These are phyloP conservation scores for Blastobotrys serpentis DNA, from an alignment of 1,139 yeast species.

Conservation along the genomic window DNA sequence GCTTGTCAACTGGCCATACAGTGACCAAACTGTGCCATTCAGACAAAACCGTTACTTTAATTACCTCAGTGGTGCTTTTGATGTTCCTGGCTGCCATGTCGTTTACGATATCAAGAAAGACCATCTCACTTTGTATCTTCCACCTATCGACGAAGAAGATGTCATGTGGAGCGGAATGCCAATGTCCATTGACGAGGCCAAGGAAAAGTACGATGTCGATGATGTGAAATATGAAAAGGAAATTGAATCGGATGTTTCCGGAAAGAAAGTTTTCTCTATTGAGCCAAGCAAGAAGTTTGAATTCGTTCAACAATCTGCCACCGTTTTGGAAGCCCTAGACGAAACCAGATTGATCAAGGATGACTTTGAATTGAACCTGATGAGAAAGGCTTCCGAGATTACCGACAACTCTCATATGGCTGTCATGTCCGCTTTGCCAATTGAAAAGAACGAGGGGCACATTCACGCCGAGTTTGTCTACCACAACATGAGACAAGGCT, in stretches of 20 bases:
- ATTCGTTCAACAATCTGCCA: conserved; percentile 24
- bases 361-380: conserved; percentile 67
- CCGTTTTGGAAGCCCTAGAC: conserved; percentile 62
- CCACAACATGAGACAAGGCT: conserved; percentile 92
- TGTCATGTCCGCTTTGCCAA: conserved; percentile 89
- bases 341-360: conserved; percentile 86
- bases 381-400: conserved; percentile 78
- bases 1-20: conserved; percentile 63
- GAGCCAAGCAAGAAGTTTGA: conserved; percentile 37
- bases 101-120: conserved; percentile 56
- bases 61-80: conserved; percentile 75
- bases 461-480: conserved; percentile 93
- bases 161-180: conserved; percentile 98
- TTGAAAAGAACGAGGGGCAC: conserved; percentile 84
- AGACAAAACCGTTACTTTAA: conserved; percentile 90
- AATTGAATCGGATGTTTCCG: conserved; percentile 40
- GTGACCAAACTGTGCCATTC: conserved; percentile 75
- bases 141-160: conserved; percentile 81
- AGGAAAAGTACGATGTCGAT: conserved; percentile 70
- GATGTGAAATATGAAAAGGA: conserved; percentile 63
- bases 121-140: conserved; percentile 68
- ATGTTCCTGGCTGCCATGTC: conserved; percentile 73
- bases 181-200: conserved; percentile 62
- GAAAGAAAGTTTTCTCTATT: conserved; percentile 41
- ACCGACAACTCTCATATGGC: conserved; percentile 88